Evolutionary conservation across 495 filamentous ascomycete species (phyloP), one percentile per base, ranked within the genome.

Genomic region (Aspergillus ellipticus): DNA sequence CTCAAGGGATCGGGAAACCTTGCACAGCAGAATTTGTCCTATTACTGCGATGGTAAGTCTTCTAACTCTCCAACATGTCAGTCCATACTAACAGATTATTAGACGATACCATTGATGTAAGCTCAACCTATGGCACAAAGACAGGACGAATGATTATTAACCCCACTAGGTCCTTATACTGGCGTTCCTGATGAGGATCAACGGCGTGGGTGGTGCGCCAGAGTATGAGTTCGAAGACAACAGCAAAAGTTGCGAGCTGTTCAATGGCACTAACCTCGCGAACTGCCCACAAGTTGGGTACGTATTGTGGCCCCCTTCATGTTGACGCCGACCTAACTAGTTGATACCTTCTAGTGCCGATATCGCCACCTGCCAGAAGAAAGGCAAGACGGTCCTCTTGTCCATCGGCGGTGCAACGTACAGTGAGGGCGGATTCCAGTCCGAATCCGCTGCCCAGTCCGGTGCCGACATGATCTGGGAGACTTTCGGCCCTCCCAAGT

Each of bases 331-430:
- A 9, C 11, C 19, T 2, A 46, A 24, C 22, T 47, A 61, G 47
- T n/a, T n/a, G n/a, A 58, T 65, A 71, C 1, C 6, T 19, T 5
- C 49, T 39, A 77, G 74, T 4, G 45, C 58, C 43, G 83, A 90
- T 55, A 89, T 92, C 65, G 70, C 70, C 43, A 72, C 71, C 7
- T 92, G 88, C 71, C 87, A 92, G 63, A 33, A 67, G 4, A 66
- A 75, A 48, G 82, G 82, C 45, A 90, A 89, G 65, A 85, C 80
- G 0, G 80, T 92, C 56, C 65, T 90, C 24, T 65, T 90, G 4
- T 88, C 84, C 28, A 77, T 90, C 45, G 85, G 86, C 41, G 87
- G 86, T 17, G 79, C 80, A 11, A 82, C 75, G 2, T 86, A 86
- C 63, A 78, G 70, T 49, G 81, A 86, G 57, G 81, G 82, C 55